Conservation (phyloP, 2,329 filamentous ascomycete species). For the Delphinella strobiligena region DNA sequence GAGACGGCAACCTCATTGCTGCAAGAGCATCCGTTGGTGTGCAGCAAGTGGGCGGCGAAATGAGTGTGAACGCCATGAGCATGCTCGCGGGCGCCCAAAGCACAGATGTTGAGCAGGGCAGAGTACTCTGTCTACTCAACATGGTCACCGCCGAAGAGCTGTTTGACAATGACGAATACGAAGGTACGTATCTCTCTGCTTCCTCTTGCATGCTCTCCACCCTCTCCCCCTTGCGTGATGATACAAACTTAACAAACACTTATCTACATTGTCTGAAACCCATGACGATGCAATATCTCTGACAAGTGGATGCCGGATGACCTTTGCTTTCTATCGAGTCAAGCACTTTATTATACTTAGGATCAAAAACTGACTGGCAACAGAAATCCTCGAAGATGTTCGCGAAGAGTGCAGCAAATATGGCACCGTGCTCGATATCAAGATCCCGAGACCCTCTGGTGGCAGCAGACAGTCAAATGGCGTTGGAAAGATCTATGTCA, state of each 20-base stretch:
- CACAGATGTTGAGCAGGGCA: constrained; percentile 63
- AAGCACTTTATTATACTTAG: too few species aligned
- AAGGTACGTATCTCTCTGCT: constrained; percentile 69
- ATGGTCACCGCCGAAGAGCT: constrained; percentile 97
- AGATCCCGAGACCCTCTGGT: constrained; percentile 78
- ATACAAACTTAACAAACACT: neutral
- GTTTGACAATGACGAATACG: constrained; percentile 87
- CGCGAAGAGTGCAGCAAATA: constrained; percentile 88
- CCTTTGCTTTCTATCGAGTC: too few species aligned
- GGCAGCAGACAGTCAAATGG: constrained; percentile 75
- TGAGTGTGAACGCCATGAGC: constrained; percentile 95
- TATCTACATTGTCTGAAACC: neutral
- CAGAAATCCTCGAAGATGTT: constrained; percentile 95
- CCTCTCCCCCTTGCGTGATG: neutral
- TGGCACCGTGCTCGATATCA: constrained; percentile 73
- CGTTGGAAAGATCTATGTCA: constrained; percentile 96
- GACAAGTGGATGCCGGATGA: too few species aligned
- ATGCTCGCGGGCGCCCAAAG: constrained; percentile 81
- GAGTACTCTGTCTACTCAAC: constrained; percentile 86
- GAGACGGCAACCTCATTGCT: constrained; percentile 75
- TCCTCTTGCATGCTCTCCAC: neutral
- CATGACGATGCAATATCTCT: constrained; percentile 1
- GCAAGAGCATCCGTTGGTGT: constrained; percentile 82
- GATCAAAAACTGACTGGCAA: too few species aligned
- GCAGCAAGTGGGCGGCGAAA: constrained; percentile 88